Base-by-base conservation (phyloP, 192 early-diverging fungal genomes). In the Kickxella alabastrina region DNA sequence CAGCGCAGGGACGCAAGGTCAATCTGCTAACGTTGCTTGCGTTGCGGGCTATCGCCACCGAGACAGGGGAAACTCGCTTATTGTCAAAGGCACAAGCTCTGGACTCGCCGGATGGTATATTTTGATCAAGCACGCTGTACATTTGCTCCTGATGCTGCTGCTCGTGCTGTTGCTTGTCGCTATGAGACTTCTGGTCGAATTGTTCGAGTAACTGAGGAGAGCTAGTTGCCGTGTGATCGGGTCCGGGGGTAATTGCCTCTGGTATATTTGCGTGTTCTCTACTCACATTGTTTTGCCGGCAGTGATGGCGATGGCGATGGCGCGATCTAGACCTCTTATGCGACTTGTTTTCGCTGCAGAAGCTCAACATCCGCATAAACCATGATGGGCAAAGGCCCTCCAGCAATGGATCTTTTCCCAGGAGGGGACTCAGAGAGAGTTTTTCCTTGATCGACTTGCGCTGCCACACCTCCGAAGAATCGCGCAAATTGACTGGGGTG, bases 11-110 rank as follows among this genome's bases (percentile, higher is more conserved):
- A 17, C 51, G 43, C 14, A 27, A 51, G 9, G 45, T 12, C 9
- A 13, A 26, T n/a, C 58, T 59, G 25, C 68, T 59, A 29, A 64
- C 43, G 24, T 65, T 55, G 55, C 68, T 72, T 25, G 61, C 68
- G 31, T 60, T 53, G 9, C 62, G 52, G 14, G 68, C 49, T 27
- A 72, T 60, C 6, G 68, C 65, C 15, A 72, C 61, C 19, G 65
- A 43, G 5, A 72, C 19, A 12, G 68, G 68, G 42, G 68, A 56
- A 2, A 48, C n/a, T n/a, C n/a, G n/a, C n/a, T n/a, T n/a, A n/a
- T n/a, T n/a, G n/a, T n/a, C n/a, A n/a, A n/a, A n/a, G n/a, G n/a
- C n/a, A n/a, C n/a, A n/a, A n/a, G n/a, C n/a, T n/a, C n/a, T n/a
- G n/a, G n/a, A n/a, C n/a, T n/a, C n/a, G n/a, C n/a, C n/a, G 52